phyloP scores from a whole-genome alignment of 768 basidiomycete species.

The Collybia sordida region DNA sequence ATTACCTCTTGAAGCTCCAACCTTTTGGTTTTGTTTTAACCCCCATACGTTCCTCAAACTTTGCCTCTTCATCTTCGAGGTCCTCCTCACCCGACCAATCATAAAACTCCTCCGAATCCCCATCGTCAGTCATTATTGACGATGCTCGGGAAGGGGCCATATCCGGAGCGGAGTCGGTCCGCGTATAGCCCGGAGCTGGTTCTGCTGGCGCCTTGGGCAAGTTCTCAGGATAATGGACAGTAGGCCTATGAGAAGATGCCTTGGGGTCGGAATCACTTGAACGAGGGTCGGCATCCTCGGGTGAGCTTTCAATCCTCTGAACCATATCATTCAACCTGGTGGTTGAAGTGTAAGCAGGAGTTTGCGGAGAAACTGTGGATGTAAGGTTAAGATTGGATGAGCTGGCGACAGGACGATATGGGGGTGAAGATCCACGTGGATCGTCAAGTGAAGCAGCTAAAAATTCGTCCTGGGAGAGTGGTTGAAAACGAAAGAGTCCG shows the following conservation, averaged over 20 bases:
- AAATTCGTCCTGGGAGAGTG: constrained; percentile 3
- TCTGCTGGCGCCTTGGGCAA: constrained; percentile 23
- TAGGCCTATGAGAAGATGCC: constrained; percentile 22
- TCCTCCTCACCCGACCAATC: constrained; percentile 84
- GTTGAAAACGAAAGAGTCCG: not conserved
- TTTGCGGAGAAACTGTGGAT: constrained; percentile 20
- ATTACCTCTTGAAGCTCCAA: constrained; percentile 57
- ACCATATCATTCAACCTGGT: constrained; percentile 16
- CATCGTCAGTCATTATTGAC: constrained; percentile 56
- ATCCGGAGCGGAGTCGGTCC: constrained; percentile 27
- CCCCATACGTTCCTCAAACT: constrained; percentile 63
- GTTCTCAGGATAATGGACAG: constrained; percentile 56
- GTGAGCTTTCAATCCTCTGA: constrained; percentile 15
- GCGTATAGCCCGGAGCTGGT: constrained; percentile 23
- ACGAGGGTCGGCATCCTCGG: constrained; percentile 18
- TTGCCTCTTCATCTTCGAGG: constrained; percentile 66
- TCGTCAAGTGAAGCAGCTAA: constrained; percentile 16
- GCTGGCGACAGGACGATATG: constrained; percentile 33
- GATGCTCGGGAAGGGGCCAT: constrained; percentile 30
- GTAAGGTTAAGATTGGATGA: constrained; percentile 26
- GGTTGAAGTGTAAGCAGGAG: constrained; percentile 23
- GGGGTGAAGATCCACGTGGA: constrained; percentile 28
- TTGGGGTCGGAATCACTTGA: constrained; percentile 16
- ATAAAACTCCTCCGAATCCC: constrained; percentile 54
- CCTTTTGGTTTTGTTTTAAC: constrained; percentile 38